Evolutionary conservation across 805 yeast genomes (phyloP).

Genomic region (Yueomyces sp.): DNA sequence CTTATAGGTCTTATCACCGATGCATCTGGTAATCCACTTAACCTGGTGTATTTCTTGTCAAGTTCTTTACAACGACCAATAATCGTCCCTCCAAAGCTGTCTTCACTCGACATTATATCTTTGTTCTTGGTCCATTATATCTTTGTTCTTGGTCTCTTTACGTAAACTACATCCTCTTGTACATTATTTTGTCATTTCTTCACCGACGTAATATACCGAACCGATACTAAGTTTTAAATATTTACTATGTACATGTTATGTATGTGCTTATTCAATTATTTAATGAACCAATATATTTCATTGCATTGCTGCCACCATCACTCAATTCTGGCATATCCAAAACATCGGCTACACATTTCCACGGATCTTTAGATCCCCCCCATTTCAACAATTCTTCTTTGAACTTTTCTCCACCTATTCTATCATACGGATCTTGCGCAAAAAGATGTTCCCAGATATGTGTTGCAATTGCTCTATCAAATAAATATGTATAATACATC

Average conservation of each 20-base stretch:
- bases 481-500: constrained; percentile 78
- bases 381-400: constrained; percentile 60
- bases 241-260: no score
- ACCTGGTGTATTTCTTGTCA: constrained; percentile 68
- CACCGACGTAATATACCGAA: no score
- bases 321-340: constrained; percentile 48
- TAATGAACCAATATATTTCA: constrained; percentile 35
- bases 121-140: no score
- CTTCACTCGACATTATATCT: no score
- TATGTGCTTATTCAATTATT: no score
- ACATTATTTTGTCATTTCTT: no score
- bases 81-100: constrained; percentile 8
- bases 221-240: no score
- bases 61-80: constrained; percentile 54
- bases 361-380: constrained; percentile 91
- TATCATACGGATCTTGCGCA: constrained; percentile 51
- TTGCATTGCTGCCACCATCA: constrained; percentile 59
- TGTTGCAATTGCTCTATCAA: constrained; percentile 87
- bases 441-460: constrained; percentile 72
- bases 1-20: constrained; percentile 60
- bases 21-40: constrained; percentile 90
- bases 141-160: no score
- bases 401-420: constrained; percentile 65
- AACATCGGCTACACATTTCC: constrained; percentile 73
- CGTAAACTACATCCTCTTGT: no score